Percentiles rank a stretch among this genome's conserved stretches.
Evolutionary conservation across 768 basidiomycete species (phyloP).

Genomic region (Podaxis sp.): DNA sequence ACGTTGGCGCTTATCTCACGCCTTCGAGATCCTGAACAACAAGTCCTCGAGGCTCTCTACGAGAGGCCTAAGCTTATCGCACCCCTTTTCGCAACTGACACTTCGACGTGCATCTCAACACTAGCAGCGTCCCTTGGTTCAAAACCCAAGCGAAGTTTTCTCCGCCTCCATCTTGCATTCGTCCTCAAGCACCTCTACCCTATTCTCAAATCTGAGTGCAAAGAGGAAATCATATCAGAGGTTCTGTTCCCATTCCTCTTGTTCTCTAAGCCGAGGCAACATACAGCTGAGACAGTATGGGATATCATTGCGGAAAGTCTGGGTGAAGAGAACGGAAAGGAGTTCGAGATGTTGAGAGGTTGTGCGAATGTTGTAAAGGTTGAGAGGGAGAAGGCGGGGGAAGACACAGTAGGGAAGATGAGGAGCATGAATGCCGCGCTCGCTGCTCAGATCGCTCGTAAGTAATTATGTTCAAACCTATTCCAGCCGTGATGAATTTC

Average conservation of each 20-base stretch:
- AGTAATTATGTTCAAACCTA: slow-evolving; percentile 9
- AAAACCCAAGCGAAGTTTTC: slow-evolving; percentile 45
- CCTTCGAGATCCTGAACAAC: slow-evolving; percentile 55
- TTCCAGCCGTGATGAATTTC: background rate
- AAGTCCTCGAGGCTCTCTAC: slow-evolving; percentile 70
- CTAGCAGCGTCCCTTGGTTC: slow-evolving; percentile 31
- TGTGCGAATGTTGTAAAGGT: slow-evolving; percentile 42
- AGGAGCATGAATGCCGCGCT: slow-evolving; percentile 48
- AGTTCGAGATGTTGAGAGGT: slow-evolving; percentile 49
- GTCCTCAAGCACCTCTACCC: slow-evolving; percentile 42
- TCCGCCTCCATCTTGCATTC: slow-evolving; percentile 57
- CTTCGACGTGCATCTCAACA: slow-evolving; percentile 40
- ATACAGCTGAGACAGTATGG: slow-evolving; percentile 68
- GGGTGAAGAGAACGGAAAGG: slow-evolving; percentile 14
- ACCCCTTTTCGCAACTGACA: slow-evolving; percentile 37
- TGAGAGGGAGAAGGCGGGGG: slow-evolving; percentile 27
- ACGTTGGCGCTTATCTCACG: slow-evolving; percentile 64
- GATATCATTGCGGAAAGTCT: slow-evolving; percentile 45
- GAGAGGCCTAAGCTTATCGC: slow-evolving; percentile 40
- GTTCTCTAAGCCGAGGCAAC: slow-evolving; percentile 67
- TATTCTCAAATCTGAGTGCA: slow-evolving; percentile 17
- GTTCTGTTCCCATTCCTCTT: slow-evolving; percentile 72
- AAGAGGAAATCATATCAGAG: slow-evolving; percentile 39
- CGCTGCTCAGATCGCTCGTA: slow-evolving; percentile 64
- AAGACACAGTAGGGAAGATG: slow-evolving; percentile 39